phyloP scores from a whole-genome alignment of 345 rosid species.

The Gynandropsis gynandra region DNA sequence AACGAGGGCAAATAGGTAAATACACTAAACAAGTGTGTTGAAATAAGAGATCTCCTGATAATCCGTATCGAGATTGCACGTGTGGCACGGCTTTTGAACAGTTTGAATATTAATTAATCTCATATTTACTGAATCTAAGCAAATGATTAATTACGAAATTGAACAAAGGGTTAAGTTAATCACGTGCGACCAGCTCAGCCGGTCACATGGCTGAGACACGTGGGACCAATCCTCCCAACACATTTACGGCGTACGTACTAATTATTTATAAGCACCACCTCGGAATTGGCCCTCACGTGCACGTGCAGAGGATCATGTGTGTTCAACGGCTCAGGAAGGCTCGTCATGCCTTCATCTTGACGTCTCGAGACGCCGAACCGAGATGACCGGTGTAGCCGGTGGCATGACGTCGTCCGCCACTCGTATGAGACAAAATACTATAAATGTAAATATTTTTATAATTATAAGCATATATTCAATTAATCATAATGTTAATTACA shows the following conservation, averaged over 20 bases:
- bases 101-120: conserved; percentile 14
- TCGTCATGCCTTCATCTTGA: too few relatives aligned
- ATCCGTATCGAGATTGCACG: conserved; percentile 28
- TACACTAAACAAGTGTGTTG: not conserved
- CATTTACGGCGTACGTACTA: conserved; percentile 15
- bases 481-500: too few relatives aligned
- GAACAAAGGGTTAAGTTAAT: conserved; percentile 33
- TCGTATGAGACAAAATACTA: too few relatives aligned
- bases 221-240: conserved; percentile 29
- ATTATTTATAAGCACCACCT: conserved; percentile 8
- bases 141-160: conserved; percentile 27
- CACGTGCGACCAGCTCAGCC: conserved; percentile 62
- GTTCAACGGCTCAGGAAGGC: not conserved
- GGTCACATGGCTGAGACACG: conserved; percentile 40
- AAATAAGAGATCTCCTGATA: conserved; percentile 14
- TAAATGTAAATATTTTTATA: too few relatives aligned
- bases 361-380: too few relatives aligned
- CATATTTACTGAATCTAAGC: conserved; percentile 19
- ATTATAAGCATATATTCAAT: too few relatives aligned
- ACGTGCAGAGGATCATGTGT: conserved; percentile 38
- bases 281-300: conserved; percentile 35
- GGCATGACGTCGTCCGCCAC: too few relatives aligned
- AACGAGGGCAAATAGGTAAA: conserved; percentile 6
- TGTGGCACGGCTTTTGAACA: conserved; percentile 27
- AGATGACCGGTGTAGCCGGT: too few relatives aligned